A percentile compares a stretch with the other conserved stretches of the same genome.
Conservation (phyloP, 192 early-diverging fungal genomes). For the Cladochytrium replicatum region DNA sequence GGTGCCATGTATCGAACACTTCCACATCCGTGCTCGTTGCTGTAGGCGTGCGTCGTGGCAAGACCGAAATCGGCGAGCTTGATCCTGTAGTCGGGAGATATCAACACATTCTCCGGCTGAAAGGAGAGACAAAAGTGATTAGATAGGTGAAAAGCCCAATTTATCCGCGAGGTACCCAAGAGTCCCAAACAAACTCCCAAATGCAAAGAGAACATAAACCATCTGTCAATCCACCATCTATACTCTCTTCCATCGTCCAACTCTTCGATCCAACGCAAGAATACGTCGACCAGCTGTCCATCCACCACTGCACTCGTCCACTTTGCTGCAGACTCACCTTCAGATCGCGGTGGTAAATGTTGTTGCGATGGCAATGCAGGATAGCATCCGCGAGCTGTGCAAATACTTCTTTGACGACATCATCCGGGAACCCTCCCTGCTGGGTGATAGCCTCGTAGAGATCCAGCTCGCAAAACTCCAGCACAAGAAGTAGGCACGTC, state of each 20-base stretch:
- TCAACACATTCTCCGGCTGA: constrained; percentile 71
- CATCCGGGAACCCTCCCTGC: constrained; percentile 10
- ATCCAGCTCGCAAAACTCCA: constrained; percentile 28
- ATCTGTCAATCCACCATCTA: too few relatives aligned
- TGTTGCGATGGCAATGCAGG: constrained; percentile 57
- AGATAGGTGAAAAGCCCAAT: too few relatives aligned
- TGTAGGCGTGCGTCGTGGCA: constrained; percentile 65
- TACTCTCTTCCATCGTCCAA: too few relatives aligned
- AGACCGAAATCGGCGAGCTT: constrained; percentile 95
- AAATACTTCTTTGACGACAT: constrained; percentile 39
- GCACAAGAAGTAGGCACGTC: constrained; percentile 27
- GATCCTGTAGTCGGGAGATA: constrained; percentile 22
- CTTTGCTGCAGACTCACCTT: constrained; percentile 27
- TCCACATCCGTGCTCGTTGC: constrained; percentile 81
- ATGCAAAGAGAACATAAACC: too few relatives aligned
- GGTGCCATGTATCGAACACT: constrained; percentile 87
- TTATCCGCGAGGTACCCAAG: too few relatives aligned
- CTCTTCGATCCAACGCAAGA: too few relatives aligned
- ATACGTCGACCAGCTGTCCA: too few relatives aligned
- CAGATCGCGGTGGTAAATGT: constrained; percentile 86
- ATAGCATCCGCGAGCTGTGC: constrained; percentile 71
- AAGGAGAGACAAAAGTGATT: not conserved
- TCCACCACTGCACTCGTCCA: constrained; percentile 54
- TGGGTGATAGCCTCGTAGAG: constrained; percentile 36
- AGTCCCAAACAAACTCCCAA: too few relatives aligned